These are phyloP conservation scores for Coemansia sp. DNA, from an alignment of 192 early-diverging fungal species.

Conservation along the genomic window DNA sequence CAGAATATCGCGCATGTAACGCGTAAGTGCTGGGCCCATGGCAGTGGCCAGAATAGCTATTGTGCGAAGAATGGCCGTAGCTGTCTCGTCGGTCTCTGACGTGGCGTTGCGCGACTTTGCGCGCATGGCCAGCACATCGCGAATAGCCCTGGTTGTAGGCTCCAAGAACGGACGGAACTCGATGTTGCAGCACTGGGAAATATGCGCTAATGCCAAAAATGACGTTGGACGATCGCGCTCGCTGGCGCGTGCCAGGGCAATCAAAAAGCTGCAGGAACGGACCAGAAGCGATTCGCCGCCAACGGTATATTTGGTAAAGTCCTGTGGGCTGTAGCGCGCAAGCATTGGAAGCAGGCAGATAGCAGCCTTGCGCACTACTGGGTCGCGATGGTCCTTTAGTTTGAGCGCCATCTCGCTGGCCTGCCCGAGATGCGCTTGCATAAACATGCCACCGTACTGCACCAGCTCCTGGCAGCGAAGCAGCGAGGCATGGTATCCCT, in stretches of 20 bases:
- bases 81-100: slow-evolving; percentile 55
- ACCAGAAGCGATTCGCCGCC: slow-evolving; percentile 65
- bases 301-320: slow-evolving; percentile 59
- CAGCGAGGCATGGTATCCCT: slow-evolving; percentile 84
- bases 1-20: slow-evolving; percentile 83
- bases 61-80: slow-evolving; percentile 75
- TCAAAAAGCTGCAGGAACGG: slow-evolving; percentile 74
- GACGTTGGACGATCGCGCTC: slow-evolving; percentile 60
- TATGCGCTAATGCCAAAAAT: slow-evolving; percentile 82
- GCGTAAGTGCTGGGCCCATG: slow-evolving; percentile 87
- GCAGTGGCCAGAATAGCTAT: slow-evolving; percentile 87
- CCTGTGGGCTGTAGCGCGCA: slow-evolving; percentile 74
- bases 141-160: slow-evolving; percentile 71
- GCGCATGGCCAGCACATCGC: slow-evolving; percentile 65
- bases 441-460: slow-evolving; percentile 81
- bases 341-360: slow-evolving; percentile 81
- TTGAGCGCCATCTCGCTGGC: slow-evolving; percentile 76
- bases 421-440: slow-evolving; percentile 75
- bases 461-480: slow-evolving; percentile 81
- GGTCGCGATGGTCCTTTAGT: slow-evolving; percentile 78
- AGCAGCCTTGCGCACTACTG: slow-evolving; percentile 77
- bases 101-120: slow-evolving; percentile 51
- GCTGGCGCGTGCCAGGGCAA: slow-evolving; percentile 71
- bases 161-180: slow-evolving; percentile 83
- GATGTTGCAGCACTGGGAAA: slow-evolving; percentile 77